A percentile compares a stretch with the other conserved stretches of the same genome.
These are phyloP conservation scores for Coccomyxa subellipsoidea DNA, from an alignment of 163 green algal species.

Conservation along the genomic window DNA sequence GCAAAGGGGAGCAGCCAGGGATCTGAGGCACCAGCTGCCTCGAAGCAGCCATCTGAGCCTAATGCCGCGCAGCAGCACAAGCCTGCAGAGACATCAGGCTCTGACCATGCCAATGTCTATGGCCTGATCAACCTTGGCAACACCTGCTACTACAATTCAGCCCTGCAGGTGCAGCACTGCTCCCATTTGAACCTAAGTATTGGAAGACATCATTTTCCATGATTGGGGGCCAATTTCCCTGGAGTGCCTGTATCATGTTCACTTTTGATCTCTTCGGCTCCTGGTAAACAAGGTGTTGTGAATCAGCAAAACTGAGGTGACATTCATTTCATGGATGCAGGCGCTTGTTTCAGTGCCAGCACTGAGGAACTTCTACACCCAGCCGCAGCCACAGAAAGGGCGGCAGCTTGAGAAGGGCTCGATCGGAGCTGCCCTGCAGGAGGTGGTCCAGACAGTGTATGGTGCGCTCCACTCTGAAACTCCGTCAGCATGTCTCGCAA, in stretches of 20 bases:
- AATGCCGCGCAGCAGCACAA: not conserved
- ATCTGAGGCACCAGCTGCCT: not conserved
- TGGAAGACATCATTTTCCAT: not conserved
- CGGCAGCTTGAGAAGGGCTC: not conserved
- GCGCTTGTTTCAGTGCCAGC: not conserved
- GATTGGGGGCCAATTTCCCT: too few relatives aligned
- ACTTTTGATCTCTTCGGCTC: too few relatives aligned
- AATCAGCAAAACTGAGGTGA: too few relatives aligned
- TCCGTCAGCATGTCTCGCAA: not conserved
- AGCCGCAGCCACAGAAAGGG: not conserved
- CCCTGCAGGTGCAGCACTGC: conserved; percentile 28
- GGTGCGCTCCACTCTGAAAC: not conserved
- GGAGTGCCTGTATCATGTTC: too few relatives aligned
- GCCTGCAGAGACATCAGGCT: not conserved
- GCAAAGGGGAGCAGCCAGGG: too few relatives aligned
- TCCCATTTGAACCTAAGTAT: not conserved
- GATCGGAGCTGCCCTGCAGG: not conserved
- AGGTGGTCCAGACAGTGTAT: conserved; percentile 12
- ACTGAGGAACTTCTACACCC: conserved; percentile 1
- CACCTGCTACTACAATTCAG: conserved; percentile 46
- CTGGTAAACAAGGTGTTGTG: too few relatives aligned
- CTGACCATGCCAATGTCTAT: not conserved
- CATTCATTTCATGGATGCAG: too few relatives aligned
- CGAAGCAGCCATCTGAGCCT: not conserved
- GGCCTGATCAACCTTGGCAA: conserved; percentile 45